Base-by-base conservation (phyloP, 352 stramenopile genomes). In the Phytophthora nicotianae region DNA sequence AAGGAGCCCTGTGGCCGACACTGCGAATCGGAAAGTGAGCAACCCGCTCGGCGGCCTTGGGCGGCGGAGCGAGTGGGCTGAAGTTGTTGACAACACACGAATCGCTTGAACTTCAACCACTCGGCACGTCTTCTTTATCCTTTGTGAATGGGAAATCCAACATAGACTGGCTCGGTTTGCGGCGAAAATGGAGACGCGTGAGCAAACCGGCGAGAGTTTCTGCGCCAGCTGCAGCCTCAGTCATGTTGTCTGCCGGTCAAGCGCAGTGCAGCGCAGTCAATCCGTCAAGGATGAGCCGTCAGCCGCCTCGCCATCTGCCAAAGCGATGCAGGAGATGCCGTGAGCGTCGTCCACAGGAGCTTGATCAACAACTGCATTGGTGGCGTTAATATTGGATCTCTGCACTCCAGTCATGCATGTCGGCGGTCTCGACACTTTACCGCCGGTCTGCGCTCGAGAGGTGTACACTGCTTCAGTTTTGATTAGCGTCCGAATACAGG, bases 31-130 rank as follows among this genome's bases (percentile, higher is more conserved):
- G 57, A 58, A 71, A 71, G 45, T 71, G 62, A 58, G 6, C 43
- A 47, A 13, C 45, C 19, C 3, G n/a, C 26, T 46, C 21, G 48
- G 37, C 57, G 43, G 35, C 58, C n/a, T 5, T 10, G 10, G 32
- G 32, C 32, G 32, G 32, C 62, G 49, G 47, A 10, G 9, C 16
- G 41, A 66, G 54, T 52, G 48, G 32, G 60, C 46, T 45, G 47
- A 26, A 58, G 52, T n/a, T 62, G 56, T 58, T 66, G 50, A 62
- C 56, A 70, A 37, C 50, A 70, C 38, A 38, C 35, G 17, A 46
- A 52, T 58, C 62, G 41, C 26, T 71, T 71, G 62, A 71, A 71
- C 27, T 71, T 71, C 62, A 71, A 71, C 56, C 62, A 71, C 56
- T 47, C 3, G 33, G 45, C 29, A 55, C 47, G 53, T 29, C 38